Percentiles rank a stretch among this genome's conserved stretches.
Evolutionary conservation across 1,284 basidiomycete genomes (phyloP).

Genomic region (Earliella scabrosa): DNA sequence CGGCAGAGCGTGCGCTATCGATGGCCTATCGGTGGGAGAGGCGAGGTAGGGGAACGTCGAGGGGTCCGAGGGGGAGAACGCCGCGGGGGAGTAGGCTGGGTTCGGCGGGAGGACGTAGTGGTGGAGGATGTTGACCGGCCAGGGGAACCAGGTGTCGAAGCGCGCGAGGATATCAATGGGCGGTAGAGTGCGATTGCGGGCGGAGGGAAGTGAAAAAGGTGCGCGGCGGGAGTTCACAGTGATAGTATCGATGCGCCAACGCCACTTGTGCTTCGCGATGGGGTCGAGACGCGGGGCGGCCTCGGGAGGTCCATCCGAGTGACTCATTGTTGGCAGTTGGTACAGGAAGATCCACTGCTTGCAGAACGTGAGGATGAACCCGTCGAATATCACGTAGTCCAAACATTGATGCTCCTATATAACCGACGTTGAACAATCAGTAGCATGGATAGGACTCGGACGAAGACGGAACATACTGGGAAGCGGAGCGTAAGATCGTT

Average conservation of each 20-base stretch:
- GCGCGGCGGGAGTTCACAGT: conserved; percentile 37
- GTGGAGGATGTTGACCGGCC: conserved; percentile 71
- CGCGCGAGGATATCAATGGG: conserved; percentile 59
- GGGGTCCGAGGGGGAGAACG: conserved; percentile 28
- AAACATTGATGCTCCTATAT: conserved; percentile 30
- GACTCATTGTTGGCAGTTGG: no score
- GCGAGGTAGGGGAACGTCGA: conserved; percentile 13
- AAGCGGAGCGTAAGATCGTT: conserved; percentile 28
- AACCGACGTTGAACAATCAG: not conserved
- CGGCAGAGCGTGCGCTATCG: conserved; percentile 46
- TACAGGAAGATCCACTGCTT: conserved; percentile 35
- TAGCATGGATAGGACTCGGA: not conserved
- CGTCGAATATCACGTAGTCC: conserved; percentile 42
- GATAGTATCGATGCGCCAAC: conserved; percentile 58
- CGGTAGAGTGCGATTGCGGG: conserved; percentile 15
- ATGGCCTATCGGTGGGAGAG: conserved; percentile 9
- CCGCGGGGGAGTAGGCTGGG: conserved; percentile 35
- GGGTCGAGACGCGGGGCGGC: conserved; percentile 42
- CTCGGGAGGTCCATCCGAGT: no score
- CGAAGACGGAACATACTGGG: conserved; percentile 1
- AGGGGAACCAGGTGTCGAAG: conserved; percentile 63
- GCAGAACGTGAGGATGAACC: conserved; percentile 34
- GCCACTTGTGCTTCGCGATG: conserved; percentile 50
- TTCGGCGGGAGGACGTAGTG: conserved; percentile 58
- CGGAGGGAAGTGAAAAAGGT: conserved; percentile 28